Evolutionary conservation across 2,329 filamentous ascomycete genomes (phyloP), one percentile per base, ranked within the genome.

Genomic region (Zymoseptoria passerinii): DNA sequence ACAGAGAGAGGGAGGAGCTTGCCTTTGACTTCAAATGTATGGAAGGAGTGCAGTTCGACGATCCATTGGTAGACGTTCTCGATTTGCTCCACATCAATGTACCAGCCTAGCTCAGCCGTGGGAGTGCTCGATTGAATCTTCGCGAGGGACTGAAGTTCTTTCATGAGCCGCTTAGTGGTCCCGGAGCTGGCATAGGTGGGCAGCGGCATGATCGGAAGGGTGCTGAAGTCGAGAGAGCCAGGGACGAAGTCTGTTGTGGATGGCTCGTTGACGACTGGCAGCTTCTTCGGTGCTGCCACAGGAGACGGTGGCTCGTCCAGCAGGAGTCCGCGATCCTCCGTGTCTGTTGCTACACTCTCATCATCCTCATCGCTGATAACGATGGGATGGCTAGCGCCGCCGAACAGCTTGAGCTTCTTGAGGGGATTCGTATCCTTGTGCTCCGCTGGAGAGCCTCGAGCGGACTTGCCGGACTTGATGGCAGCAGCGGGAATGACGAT

Each of bases 61-160:
- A 95, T 90, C 91, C 91, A 95, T 68, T 95, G 90, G 68, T 94
- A 96, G 61, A 91, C 79, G 67, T 92, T 95, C 20, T 76, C 81
- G 44, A 92, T 77, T 53, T 83, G 81, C 5, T 78, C 76, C 13
- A 80, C 75, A 67, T 95, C 82, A 57, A 95, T 85, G 68, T 90
- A 90, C 90, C 91, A 96, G 16, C 92, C 92, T 0, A 95, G 80
- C 59, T 87, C 82, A 59, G 86, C 80, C 1, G 83, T 70, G 0
- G 83, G 80, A 0, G 80, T 83, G 9, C 71, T 75, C 0, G 81
- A 72, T 69, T 96, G 91, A 1, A 85, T 72, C 58, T 82, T 81
- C 35, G 88, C 74, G 0, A 92, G 76, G 8, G 79, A 77, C 56
- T 78, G 79, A 50, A 95, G 79, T 63, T 91, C 86, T 48, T 77